Percentiles rank a stretch among this genome's conserved stretches.
These are phyloP conservation scores for Punctularia strigosozonata DNA, from an alignment of 768 basidiomycete species.

Conservation along the genomic window DNA sequence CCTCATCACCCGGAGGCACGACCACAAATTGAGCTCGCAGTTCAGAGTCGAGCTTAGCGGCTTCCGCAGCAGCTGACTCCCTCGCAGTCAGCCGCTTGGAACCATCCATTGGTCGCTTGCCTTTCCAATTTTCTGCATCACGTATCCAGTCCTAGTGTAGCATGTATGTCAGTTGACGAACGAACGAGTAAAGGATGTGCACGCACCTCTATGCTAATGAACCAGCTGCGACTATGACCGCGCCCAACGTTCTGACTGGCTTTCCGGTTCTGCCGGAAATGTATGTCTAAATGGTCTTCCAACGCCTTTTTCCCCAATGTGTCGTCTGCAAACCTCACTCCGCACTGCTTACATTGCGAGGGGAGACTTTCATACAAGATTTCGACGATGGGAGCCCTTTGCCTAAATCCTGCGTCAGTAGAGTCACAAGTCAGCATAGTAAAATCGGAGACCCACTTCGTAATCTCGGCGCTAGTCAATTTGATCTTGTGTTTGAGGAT, in stretches of 20 bases:
- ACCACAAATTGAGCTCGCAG: constrained; percentile 71
- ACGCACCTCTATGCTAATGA: constrained; percentile 69
- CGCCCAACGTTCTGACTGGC: constrained; percentile 67
- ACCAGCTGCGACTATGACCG: constrained; percentile 88
- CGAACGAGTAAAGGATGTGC: constrained; percentile 1
- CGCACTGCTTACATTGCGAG: constrained; percentile 90
- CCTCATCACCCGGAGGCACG: constrained; percentile 84
- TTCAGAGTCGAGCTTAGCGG: constrained; percentile 64
- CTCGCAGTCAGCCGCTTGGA: constrained; percentile 40
- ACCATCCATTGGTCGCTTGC: constrained; percentile 53
- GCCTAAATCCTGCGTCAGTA: constrained; percentile 34
- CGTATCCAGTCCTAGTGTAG: constrained; percentile 77
- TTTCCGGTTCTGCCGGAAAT: constrained; percentile 88
- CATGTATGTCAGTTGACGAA: constrained; percentile 8
- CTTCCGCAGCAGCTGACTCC: constrained; percentile 47
- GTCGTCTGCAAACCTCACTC: constrained; percentile 72
- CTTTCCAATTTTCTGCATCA: constrained; percentile 52
- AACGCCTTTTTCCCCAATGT: constrained; percentile 59
- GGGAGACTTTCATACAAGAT: constrained; percentile 68
- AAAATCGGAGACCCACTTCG: constrained; percentile 36
- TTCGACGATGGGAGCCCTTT: constrained; percentile 46
- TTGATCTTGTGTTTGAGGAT: constrained; percentile 50
- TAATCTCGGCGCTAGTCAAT: constrained; percentile 58
- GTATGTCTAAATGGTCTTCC: constrained; percentile 91
- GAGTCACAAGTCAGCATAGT: too few species aligned